Evolutionary conservation across 192 early-diverging fungal genomes (phyloP).

Genomic region (Glomus cerebriforme): DNA sequence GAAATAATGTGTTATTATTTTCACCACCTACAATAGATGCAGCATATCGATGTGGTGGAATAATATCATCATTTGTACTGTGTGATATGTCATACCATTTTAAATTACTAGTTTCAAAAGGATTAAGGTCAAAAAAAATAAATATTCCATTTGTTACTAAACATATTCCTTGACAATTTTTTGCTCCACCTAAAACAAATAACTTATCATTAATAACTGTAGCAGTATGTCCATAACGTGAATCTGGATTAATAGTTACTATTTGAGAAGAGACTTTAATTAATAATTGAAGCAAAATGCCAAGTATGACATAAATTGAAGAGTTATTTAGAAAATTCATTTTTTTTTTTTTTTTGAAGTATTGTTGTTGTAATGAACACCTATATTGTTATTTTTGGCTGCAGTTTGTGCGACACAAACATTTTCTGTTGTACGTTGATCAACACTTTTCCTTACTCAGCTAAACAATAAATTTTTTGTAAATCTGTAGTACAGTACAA

Average conservation of each 20-base stretch:
- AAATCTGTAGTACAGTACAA: no score
- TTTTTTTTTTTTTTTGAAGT: no score
- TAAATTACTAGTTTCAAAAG: background rate
- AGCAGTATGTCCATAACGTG: background rate
- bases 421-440: no score
- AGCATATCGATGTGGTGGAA: background rate
- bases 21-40: background rate
- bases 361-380: no score
- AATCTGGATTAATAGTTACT: background rate
- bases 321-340: no score
- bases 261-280: background rate
- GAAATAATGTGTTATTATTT: background rate
- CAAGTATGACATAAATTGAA: background rate
- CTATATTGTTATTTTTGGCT: no score
- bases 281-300: background rate
- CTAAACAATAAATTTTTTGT: no score
- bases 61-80: background rate
- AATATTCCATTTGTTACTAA: no score
- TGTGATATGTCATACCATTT: background rate
- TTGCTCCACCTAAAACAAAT: background rate
- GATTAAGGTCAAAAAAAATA: background rate
- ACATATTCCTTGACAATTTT: no score
- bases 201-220: background rate
- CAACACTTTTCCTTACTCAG: no score
- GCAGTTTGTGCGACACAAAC: no score